Evolutionary conservation across 345 rosid species (phyloP), one percentile per base, ranked within the genome.

Genomic region (Psidium guajava): DNA sequence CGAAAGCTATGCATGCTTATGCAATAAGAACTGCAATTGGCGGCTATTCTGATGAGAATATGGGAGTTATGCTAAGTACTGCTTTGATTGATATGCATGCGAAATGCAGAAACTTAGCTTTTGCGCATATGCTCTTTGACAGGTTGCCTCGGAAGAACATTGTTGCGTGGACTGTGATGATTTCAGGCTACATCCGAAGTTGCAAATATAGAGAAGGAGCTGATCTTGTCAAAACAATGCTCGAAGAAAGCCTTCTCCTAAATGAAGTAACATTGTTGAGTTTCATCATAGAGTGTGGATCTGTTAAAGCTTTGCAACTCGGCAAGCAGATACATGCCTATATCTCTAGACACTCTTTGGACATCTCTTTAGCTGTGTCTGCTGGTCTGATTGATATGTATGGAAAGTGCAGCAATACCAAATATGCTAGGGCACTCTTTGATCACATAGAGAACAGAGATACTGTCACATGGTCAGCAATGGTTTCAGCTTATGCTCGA

Each of bases 11-110:
- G 87, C 93, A 92, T 83, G 90, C 88, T 86, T 89, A 84, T 89
- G 91, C 86, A 83, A n/a, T 85, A 82, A 89, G 92, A 89, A 92
- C 88, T 25, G 52, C 56, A 12, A 16, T 10, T 5, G 21, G 25
- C 87, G 42, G 42, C 59, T 50, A 42, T 27, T 8, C 20, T 54
- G 82, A 25, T 86, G 90, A 86, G 87, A 83, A 84, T 82, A 77
- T 90, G 88, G 85, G 86, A 81, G 75, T 88, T 54, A 75, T 81
- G 40, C 14, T 92, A 27, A 22, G 86, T 47, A 87, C 94, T 85
- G 85, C 91, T 84, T 89, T 92, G 90, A 86, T 92, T 89, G 91
- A 91, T 86, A 91, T 92, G 94, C 90, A 91, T 85, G 86, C 87
- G 83, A 91, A 90, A 87, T 87, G 88, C 82, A 88, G 89, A 44